These are phyloP conservation scores for Phyllosticta citrichinensis DNA, from an alignment of 2,329 filamentous ascomycete genomes.

Conservation along the genomic window DNA sequence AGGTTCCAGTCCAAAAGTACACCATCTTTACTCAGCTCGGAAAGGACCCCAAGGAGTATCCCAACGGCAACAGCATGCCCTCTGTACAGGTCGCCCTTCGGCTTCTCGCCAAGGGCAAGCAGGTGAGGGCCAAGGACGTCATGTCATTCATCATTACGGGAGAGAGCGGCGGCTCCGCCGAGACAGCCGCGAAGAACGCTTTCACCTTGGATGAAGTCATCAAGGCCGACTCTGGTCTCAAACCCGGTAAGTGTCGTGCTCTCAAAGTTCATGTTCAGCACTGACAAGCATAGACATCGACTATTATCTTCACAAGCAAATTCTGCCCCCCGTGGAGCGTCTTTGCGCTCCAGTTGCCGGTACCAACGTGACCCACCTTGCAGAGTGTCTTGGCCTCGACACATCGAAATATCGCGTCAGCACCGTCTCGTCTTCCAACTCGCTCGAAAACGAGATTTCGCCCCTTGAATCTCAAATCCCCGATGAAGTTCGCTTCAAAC, in stretches of 20 bases:
- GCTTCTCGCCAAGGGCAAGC: slow-evolving; percentile 77
- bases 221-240: slow-evolving; percentile 63
- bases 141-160: slow-evolving; percentile 91
- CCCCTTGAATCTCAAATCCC: slow-evolving; percentile 91
- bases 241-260: slow-evolving; percentile 37
- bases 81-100: slow-evolving; percentile 92
- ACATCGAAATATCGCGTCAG: slow-evolving; percentile 74
- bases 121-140: slow-evolving; percentile 85
- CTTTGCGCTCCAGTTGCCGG: slow-evolving; percentile 92
- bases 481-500: slow-evolving; percentile 78
- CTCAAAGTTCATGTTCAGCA: background rate
- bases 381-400: slow-evolving; percentile 89
- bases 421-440: slow-evolving; percentile 42
- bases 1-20: slow-evolving; percentile 73
- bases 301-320: slow-evolving; percentile 97
- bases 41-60: slow-evolving; percentile 87
- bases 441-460: slow-evolving; percentile 54
- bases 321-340: slow-evolving; percentile 94
- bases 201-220: slow-evolving; percentile 77
- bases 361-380: slow-evolving; percentile 80
- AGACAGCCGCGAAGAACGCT: slow-evolving; percentile 76
- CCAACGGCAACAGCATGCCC: slow-evolving; percentile 89
- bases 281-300: slow-evolving; percentile 57
- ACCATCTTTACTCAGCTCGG: slow-evolving; percentile 97
- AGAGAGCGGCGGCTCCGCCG: slow-evolving; percentile 49